These are phyloP conservation scores for Truncatella angustata DNA, from an alignment of 2,329 filamentous ascomycete genomes.

Conservation along the genomic window DNA sequence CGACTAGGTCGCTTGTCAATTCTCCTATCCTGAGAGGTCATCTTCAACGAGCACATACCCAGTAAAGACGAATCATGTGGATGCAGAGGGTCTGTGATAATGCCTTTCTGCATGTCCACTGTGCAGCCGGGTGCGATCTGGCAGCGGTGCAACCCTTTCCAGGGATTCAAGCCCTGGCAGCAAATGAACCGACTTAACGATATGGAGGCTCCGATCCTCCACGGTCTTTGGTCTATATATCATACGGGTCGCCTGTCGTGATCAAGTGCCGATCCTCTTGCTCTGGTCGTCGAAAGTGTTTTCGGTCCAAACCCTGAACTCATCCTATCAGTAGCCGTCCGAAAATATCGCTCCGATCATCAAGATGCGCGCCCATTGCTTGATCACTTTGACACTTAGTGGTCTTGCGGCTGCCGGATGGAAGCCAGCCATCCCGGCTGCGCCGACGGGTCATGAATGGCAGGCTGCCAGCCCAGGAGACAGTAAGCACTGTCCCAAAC, in stretches of 20 bases:
- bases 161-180: no score
- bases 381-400: background rate
- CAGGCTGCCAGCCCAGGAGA: background rate
- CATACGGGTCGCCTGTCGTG: background rate
- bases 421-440: background rate
- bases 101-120: no score
- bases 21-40: background rate
- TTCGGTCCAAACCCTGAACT: background rate
- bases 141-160: no score
- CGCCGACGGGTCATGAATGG: background rate
- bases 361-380: background rate
- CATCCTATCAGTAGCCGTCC: background rate
- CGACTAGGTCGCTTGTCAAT: constrained; percentile 1
- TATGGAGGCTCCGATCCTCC: background rate
- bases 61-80: background rate
- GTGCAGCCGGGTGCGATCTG: no score
- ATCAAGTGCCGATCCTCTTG: background rate
- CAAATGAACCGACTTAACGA: no score
- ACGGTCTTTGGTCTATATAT: background rate
- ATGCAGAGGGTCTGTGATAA: background rate
- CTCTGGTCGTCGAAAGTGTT: background rate
- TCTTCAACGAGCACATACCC: background rate
- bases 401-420: background rate
- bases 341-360: background rate
- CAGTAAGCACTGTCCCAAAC: constrained; percentile 5